Evolutionary conservation across 2,329 filamentous ascomycete genomes (phyloP).

Genomic region (Fusarium nurragi): DNA sequence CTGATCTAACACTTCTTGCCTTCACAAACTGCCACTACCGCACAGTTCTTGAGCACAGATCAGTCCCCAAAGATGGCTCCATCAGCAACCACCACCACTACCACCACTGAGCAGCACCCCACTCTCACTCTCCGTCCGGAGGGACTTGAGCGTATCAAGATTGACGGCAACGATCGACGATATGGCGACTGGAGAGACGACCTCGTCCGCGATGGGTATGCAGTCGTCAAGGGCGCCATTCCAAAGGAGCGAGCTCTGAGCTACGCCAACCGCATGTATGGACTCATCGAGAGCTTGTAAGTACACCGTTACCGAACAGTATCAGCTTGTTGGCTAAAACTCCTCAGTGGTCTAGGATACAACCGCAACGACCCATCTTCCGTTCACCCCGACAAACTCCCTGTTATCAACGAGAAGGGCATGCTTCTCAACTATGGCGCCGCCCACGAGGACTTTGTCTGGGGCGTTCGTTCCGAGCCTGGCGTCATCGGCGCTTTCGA

Average conservation of each 20-base stretch:
- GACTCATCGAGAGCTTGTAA: conserved; percentile 38
- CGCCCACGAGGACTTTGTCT: conserved; percentile 59
- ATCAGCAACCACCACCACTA: conserved; percentile 17
- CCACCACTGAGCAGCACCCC: conserved; percentile 18
- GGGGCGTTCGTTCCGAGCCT: conserved; percentile 57
- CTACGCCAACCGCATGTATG: conserved; percentile 40
- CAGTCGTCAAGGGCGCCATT: conserved; percentile 35
- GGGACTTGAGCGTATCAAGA: conserved; percentile 34
- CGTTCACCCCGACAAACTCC: conserved; percentile 38
- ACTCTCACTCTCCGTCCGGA: conserved; percentile 37
- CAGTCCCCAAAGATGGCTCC: conserved; percentile 9
- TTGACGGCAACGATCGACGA: conserved; percentile 30
- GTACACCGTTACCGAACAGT: accelerated
- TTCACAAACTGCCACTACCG: no score
- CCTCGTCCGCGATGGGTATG: conserved; percentile 35
- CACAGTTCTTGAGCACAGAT: neutral
- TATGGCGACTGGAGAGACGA: conserved; percentile 41
- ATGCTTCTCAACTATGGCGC: conserved; percentile 58
- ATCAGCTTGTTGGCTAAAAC: neutral
- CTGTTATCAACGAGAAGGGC: conserved; percentile 54
- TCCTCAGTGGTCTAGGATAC: conserved; percentile 26
- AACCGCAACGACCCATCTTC: conserved; percentile 31
- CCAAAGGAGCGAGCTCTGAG: conserved; percentile 35
- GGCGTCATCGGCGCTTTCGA: conserved; percentile 58
- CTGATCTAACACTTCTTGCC: neutral